These are phyloP conservation scores for Puccinia sorghi DNA, from an alignment of 1,284 basidiomycete genomes.

Conservation along the genomic window DNA sequence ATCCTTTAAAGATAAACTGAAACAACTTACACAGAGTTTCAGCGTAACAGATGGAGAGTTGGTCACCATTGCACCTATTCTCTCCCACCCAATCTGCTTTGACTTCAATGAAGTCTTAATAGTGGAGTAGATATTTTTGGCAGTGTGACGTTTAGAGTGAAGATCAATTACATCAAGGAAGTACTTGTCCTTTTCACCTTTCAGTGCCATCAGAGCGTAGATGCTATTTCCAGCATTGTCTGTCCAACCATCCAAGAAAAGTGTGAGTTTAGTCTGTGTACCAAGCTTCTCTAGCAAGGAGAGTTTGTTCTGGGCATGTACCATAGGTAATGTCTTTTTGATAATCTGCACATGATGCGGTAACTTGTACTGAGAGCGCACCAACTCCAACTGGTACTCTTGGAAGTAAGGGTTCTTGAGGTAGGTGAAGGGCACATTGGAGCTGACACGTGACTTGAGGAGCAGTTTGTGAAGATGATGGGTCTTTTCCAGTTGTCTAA, in stretches of 20 bases:
- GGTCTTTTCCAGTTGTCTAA: neutral
- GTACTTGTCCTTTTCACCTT: neutral
- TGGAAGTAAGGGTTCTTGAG: conserved; percentile 29
- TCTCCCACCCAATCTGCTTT: neutral
- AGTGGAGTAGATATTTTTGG: neutral
- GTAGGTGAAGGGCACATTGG: no score
- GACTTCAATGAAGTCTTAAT: neutral
- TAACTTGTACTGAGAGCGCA: neutral
- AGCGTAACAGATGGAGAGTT: conserved; percentile 14
- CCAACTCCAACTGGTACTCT: conserved; percentile 11
- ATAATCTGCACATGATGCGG: neutral
- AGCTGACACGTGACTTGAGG: no score
- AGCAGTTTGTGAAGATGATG: neutral
- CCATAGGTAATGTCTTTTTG: neutral
- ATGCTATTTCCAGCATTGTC: no score
- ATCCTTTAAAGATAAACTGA: neutral
- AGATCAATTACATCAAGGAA: conserved; percentile 24
- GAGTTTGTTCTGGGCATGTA: conserved; percentile 4
- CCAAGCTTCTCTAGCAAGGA: no score
- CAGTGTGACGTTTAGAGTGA: neutral
- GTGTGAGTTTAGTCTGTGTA: no score
- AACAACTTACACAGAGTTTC: conserved; percentile 16
- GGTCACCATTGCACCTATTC: conserved; percentile 10
- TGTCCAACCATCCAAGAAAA: no score
- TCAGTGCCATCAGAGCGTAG: neutral